A percentile compares a stretch with the other conserved stretches of the same genome.
Conservation (phyloP, 2,329 filamentous ascomycete genomes). For the Nigrospora sphaerica region DNA sequence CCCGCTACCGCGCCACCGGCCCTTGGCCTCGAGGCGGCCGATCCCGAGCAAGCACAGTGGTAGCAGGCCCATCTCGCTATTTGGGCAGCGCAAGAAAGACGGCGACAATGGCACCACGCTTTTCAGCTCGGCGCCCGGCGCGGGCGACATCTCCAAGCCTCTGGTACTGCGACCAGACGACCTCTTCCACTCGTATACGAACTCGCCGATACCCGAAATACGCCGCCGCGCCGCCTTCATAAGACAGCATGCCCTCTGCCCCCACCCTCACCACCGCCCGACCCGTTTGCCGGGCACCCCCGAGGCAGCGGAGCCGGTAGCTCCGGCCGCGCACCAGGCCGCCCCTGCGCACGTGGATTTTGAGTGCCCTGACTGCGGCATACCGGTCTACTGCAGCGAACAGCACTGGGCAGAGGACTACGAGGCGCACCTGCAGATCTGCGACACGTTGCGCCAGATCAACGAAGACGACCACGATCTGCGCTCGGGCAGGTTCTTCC, state of each 20-base stretch:
- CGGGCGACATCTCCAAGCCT: constrained; percentile 10
- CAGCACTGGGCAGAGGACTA: constrained; percentile 96
- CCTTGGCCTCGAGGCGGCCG: neutral
- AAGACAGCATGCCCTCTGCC: constrained; percentile 86
- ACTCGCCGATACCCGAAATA: constrained; percentile 84
- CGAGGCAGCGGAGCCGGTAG: constrained; percentile 48
- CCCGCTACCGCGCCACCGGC: constrained; percentile 3
- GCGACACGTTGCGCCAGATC: constrained; percentile 83
- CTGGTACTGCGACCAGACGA: constrained; percentile 61
- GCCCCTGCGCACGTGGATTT: constrained; percentile 79
- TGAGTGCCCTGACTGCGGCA: constrained; percentile 92
- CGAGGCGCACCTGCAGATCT: constrained; percentile 85
- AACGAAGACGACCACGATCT: constrained; percentile 98
- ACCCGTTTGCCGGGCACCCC: constrained; percentile 61
- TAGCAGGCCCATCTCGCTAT: neutral
- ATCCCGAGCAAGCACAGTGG: neutral
- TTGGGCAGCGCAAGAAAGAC: neutral
- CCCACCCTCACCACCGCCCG: constrained; percentile 78
- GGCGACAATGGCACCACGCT: neutral
- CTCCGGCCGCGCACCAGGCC: neutral
- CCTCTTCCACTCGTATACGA: constrained; percentile 87
- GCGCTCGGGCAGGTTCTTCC: constrained; percentile 82
- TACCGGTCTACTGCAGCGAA: constrained; percentile 89
- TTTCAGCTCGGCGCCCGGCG: constrained; percentile 8
- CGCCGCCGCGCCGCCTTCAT: constrained; percentile 84